phyloP scores from a whole-genome alignment of 768 basidiomycete genomes.

The Cyclocybe aegerita region DNA sequence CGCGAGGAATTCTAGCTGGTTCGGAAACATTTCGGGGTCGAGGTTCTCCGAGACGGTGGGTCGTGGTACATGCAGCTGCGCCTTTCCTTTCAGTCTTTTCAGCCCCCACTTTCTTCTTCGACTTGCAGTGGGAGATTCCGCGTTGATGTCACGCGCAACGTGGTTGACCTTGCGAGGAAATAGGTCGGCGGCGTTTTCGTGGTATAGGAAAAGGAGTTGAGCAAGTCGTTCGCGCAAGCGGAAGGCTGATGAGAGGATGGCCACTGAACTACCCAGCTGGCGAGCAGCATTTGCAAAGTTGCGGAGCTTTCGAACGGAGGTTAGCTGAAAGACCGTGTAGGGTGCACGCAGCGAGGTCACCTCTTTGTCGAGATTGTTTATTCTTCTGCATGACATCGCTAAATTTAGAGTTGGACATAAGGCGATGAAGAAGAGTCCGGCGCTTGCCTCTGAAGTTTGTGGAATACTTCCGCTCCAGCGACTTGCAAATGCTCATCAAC shows the following conservation, averaged over 20 bases:
- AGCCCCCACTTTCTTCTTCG: slow-evolving; percentile 29
- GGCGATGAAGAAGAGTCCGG: neutral
- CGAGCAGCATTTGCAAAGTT: slow-evolving; percentile 77
- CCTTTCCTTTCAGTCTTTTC: slow-evolving; percentile 33
- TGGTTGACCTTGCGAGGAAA: slow-evolving; percentile 65
- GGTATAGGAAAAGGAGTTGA: slow-evolving; percentile 68
- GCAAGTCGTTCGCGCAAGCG: slow-evolving; percentile 69
- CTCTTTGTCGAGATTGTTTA: slow-evolving; percentile 67
- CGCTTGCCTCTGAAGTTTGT: slow-evolving; percentile 58
- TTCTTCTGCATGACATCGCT: slow-evolving; percentile 36
- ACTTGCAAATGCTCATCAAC: slow-evolving; percentile 72
- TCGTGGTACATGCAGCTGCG: slow-evolving; percentile 48
- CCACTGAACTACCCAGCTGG: slow-evolving; percentile 75
- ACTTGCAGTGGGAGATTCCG: slow-evolving; percentile 25
- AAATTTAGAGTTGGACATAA: slow-evolving; percentile 1
- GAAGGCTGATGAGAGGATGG: slow-evolving; percentile 72
- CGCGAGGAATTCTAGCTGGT: slow-evolving; percentile 61
- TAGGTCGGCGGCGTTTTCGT: slow-evolving; percentile 74
- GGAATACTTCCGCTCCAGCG: slow-evolving; percentile 64
- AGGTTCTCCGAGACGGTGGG: slow-evolving; percentile 56
- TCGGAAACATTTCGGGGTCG: slow-evolving; percentile 66
- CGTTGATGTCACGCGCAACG: slow-evolving; percentile 34
- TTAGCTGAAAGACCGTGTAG: neutral
- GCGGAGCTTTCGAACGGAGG: slow-evolving; percentile 45
- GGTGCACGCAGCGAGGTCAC: slow-evolving; percentile 25